phyloP scores from a whole-genome alignment of 257 asterid species.

The Penstemon davidsonii region DNA sequence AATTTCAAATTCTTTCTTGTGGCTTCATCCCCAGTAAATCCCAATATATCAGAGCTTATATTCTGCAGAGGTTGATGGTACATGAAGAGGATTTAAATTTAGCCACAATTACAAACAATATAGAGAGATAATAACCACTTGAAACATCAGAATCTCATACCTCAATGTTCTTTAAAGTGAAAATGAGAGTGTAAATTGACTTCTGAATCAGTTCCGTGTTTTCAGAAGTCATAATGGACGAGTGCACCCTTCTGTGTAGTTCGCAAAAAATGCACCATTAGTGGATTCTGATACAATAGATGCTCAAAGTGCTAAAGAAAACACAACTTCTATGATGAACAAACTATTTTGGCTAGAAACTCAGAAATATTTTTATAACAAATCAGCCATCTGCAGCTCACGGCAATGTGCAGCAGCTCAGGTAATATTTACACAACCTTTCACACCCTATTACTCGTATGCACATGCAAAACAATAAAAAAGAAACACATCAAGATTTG shows the following conservation, averaged over 20 bases:
- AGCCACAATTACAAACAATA: conserved; percentile 6
- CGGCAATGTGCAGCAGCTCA: neutral
- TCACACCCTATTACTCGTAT: neutral
- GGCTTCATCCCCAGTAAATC: conserved; percentile 92
- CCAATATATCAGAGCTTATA: conserved; percentile 82
- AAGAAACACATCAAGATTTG: neutral
- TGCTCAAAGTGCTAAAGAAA: conserved; percentile 16
- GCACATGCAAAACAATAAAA: neutral
- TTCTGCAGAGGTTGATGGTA: conserved; percentile 46
- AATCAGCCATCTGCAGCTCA: neutral
- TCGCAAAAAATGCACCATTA: conserved; percentile 22
- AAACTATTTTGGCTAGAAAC: conserved; percentile 16
- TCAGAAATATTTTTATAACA: neutral
- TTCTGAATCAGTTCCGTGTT: conserved; percentile 84
- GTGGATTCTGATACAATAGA: conserved; percentile 22
- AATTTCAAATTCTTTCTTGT: conserved; percentile 77
- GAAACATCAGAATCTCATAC: conserved; percentile 38
- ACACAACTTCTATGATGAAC: conserved; percentile 13
- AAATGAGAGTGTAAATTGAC: conserved; percentile 78
- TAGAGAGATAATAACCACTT: conserved; percentile 8
- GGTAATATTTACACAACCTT: neutral
- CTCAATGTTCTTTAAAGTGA: conserved; percentile 92
- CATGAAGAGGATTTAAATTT: conserved; percentile 9
- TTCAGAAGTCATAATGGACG: conserved; percentile 83
- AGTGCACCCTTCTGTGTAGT: conserved; percentile 73